Base-by-base conservation (phyloP, 2,329 filamentous ascomycete species). In the Stachybotrys elegans region DNA sequence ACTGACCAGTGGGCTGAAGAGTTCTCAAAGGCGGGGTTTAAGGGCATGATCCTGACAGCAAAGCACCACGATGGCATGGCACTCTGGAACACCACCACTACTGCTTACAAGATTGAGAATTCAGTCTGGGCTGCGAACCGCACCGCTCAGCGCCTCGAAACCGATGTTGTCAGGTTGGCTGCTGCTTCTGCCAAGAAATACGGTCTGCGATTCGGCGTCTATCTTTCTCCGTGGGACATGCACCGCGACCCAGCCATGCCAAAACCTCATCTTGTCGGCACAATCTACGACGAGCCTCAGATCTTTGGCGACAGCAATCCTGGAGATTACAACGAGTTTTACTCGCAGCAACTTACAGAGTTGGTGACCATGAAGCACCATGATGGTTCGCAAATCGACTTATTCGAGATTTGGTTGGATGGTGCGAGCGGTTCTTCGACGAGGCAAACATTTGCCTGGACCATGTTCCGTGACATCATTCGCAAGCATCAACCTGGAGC, bases 1-100 rank as follows among this genome's bases (percentile, higher is more conserved):
- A 60, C 57, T 2, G 57, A 60, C 44, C 57, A 60, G 42, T 60
- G 58, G 58, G 58, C 58, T 27, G 50, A 61, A 17, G 13, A 36
- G 13, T 36, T 36, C 9, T 16, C 34, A 16, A 20, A 20, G 7
- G 34, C 34, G 5, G 34, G 34, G 5, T 20, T 63, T 56, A 48
- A 51, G 13, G 62, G 60, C 6, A 60, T 64, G 59, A 63, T 65
- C 9, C 43, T 65, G 21, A 65, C 62, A 5, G 60, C 62, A 2
- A 65, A 65, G 39, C 62, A 65, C 16, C 62, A 65, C 38, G 62
- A 65, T 38, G 62, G 62, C 20, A 65, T 63, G 62, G 54, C 54
- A 2, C 48, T 65, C 4, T 65, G 62, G 62, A 51, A 61, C 23
- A 64, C 60, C 2, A 57, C 54, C 21, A 59, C 60, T 1, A 65